Percentiles rank a stretch among this genome's conserved stretches.
These are phyloP conservation scores for Tricholoma sp. DNA, from an alignment of 768 basidiomycete genomes.

Conservation along the genomic window DNA sequence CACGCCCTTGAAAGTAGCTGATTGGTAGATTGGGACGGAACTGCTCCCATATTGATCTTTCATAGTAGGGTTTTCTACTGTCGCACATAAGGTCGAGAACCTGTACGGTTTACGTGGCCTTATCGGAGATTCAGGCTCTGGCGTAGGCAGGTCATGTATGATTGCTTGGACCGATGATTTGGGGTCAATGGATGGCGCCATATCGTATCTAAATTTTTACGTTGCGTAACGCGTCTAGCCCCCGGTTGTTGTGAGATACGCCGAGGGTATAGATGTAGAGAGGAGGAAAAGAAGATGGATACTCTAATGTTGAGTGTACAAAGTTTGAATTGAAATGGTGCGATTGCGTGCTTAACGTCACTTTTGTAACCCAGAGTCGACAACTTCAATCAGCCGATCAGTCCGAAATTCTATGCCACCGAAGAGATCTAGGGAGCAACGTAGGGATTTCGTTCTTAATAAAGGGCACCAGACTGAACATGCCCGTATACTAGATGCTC, in stretches of 20 bases:
- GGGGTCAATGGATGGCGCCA: slow-evolving; percentile 34
- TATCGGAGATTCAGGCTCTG: slow-evolving; percentile 75
- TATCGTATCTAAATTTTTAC: slow-evolving; percentile 12
- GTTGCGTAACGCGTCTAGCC: slow-evolving; percentile 2
- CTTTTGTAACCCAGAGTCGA: neutral
- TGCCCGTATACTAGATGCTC: slow-evolving; percentile 37
- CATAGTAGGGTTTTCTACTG: slow-evolving; percentile 85
- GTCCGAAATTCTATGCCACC: slow-evolving; percentile 31
- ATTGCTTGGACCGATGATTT: slow-evolving; percentile 25
- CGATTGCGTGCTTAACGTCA: slow-evolving; percentile 22
- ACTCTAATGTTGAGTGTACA: slow-evolving; percentile 5
- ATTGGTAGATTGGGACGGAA: slow-evolving; percentile 96
- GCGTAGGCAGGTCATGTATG: slow-evolving; percentile 64
- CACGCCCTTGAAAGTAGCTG: slow-evolving; percentile 95
- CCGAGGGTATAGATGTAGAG: slow-evolving; percentile 1
- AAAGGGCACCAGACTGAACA: neutral
- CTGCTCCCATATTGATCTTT: slow-evolving; percentile 96
- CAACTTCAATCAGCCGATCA: slow-evolving; percentile 11
- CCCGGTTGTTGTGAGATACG: slow-evolving; percentile 1
- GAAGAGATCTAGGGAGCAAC: slow-evolving; percentile 43
- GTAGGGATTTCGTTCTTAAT: slow-evolving; percentile 27
- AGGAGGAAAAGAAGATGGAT: slow-evolving; percentile 4
- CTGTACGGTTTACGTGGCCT: slow-evolving; percentile 68
- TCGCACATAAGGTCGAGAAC: slow-evolving; percentile 90
- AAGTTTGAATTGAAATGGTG: slow-evolving; percentile 5